phyloP scores from a whole-genome alignment of 768 basidiomycete species.

The Suillus subalutaceus region DNA sequence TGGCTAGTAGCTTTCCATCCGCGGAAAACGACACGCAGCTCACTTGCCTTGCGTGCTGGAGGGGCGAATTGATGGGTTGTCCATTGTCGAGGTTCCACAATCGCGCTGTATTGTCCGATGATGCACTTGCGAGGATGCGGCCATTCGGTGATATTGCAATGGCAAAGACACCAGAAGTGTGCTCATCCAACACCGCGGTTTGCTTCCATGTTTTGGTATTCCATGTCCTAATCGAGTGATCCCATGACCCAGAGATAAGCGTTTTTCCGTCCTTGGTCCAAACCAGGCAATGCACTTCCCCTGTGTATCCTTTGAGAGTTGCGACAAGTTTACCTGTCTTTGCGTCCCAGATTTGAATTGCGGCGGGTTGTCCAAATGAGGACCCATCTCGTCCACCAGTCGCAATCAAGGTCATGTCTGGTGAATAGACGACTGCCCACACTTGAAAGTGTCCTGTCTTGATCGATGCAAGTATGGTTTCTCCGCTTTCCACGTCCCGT shows the following conservation, averaged over 20 bases:
- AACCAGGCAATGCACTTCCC: neutral
- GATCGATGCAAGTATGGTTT: neutral
- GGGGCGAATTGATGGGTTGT: neutral
- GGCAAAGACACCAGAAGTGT: fast-evolving
- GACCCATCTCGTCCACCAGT: neutral
- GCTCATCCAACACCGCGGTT: neutral
- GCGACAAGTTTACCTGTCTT: constrained; percentile 6
- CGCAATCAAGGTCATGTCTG: constrained; percentile 6
- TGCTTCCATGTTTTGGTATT: neutral
- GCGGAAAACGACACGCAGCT: neutral
- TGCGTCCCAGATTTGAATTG: constrained; percentile 4
- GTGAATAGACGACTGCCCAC: constrained; percentile 3
- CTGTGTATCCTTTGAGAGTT: neutral
- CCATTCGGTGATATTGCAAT: neutral
- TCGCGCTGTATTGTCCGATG: neutral
- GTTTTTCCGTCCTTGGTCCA: neutral
- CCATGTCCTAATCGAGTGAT: neutral
- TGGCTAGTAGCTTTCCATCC: neutral
- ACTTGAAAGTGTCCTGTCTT: fast-evolving
- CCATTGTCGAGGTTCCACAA: neutral
- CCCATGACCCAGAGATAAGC: neutral
- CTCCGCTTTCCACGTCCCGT: too few species aligned
- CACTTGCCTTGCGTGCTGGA: neutral
- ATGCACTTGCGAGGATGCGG: neutral
- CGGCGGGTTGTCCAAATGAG: fast-evolving